A percentile compares a stretch with the other conserved stretches of the same genome.
Conservation (phyloP, 2,329 filamentous ascomycete genomes). For the Aspergillus fumigatiaffinis region DNA sequence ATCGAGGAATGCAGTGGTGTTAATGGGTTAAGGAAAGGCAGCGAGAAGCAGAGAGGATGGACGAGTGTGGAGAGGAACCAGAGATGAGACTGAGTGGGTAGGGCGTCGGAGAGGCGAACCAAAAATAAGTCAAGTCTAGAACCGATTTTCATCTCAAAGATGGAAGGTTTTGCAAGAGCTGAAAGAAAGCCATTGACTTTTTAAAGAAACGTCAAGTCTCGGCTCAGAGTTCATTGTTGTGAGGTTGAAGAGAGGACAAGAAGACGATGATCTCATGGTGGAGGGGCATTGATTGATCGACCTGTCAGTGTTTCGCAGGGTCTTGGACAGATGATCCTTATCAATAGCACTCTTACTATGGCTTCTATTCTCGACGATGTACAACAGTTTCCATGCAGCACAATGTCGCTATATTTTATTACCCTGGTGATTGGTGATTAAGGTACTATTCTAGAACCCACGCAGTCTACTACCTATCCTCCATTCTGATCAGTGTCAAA, state of each 20-base stretch:
- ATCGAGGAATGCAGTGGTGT: background rate
- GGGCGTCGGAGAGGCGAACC: constrained; percentile 6
- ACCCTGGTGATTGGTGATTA: background rate
- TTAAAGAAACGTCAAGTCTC: background rate
- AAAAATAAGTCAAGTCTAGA: constrained; percentile 16
- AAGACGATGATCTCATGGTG: background rate
- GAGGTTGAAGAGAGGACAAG: background rate
- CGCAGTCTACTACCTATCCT: background rate
- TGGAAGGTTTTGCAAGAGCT: background rate
- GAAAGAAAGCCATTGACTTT: background rate
- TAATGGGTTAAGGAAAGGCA: constrained; percentile 1
- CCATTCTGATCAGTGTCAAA: background rate
- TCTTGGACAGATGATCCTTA: background rate
- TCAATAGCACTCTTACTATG: background rate
- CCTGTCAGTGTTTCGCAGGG: background rate
- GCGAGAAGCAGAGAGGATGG: background rate
- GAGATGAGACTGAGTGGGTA: background rate
- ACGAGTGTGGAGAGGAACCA: constrained; percentile 6
- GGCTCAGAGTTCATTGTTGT: background rate
- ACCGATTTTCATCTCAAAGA: background rate
- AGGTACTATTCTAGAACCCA: background rate
- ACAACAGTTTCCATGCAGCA: background rate
- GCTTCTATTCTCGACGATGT: background rate
- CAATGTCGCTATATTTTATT: background rate
- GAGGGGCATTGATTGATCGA: background rate